A percentile compares a stretch with the other conserved stretches of the same genome.
Evolutionary conservation across 176 grass and related monocot species (phyloP).

Genomic region (Thinopyrum elongatum): DNA sequence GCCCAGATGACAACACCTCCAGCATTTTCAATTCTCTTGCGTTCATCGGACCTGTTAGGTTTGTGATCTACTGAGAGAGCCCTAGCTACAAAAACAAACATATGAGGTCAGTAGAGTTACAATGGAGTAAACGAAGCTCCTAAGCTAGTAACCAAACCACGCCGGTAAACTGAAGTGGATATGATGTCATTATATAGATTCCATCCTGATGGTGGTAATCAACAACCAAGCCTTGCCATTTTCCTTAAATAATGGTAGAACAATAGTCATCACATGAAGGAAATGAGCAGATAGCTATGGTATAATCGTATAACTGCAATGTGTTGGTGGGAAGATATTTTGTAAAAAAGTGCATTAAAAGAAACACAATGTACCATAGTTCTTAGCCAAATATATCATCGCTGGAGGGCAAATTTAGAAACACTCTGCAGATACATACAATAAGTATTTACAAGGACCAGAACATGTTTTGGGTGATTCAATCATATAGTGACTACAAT

Average conservation of each 20-base stretch:
- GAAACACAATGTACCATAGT: not conserved
- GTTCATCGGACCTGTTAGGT: conserved; percentile 83
- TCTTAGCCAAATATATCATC: conserved; percentile 13
- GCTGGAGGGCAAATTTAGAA: not conserved
- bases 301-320: not conserved
- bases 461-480: not conserved
- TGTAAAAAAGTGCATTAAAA: not conserved
- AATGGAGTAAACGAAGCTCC: not conserved
- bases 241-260: not conserved
- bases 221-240: not conserved
- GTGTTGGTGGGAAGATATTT: not conserved
- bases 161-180: conserved; percentile 7
- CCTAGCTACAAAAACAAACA: conserved; percentile 63
- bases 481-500: not conserved
- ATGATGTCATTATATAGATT: conserved; percentile 2
- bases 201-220: not conserved
- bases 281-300: not conserved
- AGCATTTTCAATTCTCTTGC: conserved; percentile 84
- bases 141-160: conserved; percentile 7
- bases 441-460: not conserved
- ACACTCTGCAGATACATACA: not conserved
- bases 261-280: not conserved
- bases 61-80: conserved; percentile 95
- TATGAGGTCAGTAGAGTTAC: not conserved
- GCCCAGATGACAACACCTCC: conserved; percentile 94